phyloP scores from a whole-genome alignment of 108 stramenopile genomes.

The Nannochloropsis gaditana region DNA sequence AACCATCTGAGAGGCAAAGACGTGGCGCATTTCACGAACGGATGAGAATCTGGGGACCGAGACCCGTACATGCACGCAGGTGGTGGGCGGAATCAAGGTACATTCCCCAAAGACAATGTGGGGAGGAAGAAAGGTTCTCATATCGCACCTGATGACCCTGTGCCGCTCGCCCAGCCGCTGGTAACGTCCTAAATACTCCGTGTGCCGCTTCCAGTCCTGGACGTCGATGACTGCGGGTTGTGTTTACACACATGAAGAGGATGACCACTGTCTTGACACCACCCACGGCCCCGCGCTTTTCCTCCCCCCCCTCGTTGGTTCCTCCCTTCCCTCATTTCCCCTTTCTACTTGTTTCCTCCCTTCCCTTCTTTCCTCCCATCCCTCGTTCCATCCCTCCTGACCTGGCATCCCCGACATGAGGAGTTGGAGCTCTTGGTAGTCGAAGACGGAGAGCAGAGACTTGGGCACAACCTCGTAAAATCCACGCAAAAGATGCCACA shows the following conservation, averaged over 20 bases:
- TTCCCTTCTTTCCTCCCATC: not conserved
- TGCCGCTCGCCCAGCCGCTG: not conserved
- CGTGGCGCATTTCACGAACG: not conserved
- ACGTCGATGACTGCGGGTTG: slow-evolving; percentile 18
- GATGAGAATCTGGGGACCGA: too few species aligned
- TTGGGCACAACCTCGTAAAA: slow-evolving; percentile 71
- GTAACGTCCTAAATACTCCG: slow-evolving; percentile 30
- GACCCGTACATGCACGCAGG: too few species aligned
- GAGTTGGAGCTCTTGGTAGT: slow-evolving; percentile 32
- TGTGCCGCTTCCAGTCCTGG: slow-evolving; percentile 33
- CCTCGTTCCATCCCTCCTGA: not conserved
- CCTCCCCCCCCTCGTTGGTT: not conserved
- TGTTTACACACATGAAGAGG: not conserved
- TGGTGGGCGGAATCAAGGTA: too few species aligned
- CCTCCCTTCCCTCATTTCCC: not conserved
- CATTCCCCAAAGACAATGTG: not conserved
- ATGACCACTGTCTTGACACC: not conserved
- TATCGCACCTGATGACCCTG: not conserved
- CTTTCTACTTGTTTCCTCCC: not conserved
- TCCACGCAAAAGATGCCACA: slow-evolving; percentile 60
- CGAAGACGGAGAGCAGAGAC: slow-evolving; percentile 29
- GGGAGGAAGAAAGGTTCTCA: not conserved
- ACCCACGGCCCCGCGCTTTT: not conserved
- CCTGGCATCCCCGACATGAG: slow-evolving; percentile 30
- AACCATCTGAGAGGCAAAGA: slow-evolving; percentile 12